Evolutionary conservation across 371 early-diverging fungal genomes (phyloP).

Genomic region (Lichtheimia hyalospora): DNA sequence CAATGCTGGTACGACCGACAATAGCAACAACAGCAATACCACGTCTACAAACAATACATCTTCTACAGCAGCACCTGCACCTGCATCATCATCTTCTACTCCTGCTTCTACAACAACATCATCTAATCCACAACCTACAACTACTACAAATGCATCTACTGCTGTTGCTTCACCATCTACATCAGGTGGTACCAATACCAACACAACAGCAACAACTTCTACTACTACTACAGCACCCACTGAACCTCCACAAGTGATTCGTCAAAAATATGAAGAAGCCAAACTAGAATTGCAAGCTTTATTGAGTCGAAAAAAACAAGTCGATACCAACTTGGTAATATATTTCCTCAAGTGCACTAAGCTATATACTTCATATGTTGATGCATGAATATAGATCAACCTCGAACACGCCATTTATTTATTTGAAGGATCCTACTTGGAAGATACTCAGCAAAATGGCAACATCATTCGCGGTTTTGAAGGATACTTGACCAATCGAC

Average conservation of each 20-base stretch:
- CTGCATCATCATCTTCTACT: not conserved
- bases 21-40: too few species aligned
- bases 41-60: not conserved
- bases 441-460: slow-evolving; percentile 78
- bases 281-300: slow-evolving; percentile 58
- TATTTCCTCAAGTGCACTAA: too few species aligned
- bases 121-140: not conserved
- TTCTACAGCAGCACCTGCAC: not conserved
- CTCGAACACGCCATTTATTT: slow-evolving; percentile 76
- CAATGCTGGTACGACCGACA: too few species aligned
- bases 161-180: slow-evolving; percentile 7
- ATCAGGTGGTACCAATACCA: slow-evolving; percentile 4
- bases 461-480: slow-evolving; percentile 86
- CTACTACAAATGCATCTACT: not conserved
- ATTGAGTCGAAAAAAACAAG: slow-evolving; percentile 59
- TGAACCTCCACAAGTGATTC: slow-evolving; percentile 49
- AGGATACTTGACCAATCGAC: slow-evolving; percentile 62
- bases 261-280: slow-evolving; percentile 62
- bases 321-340: slow-evolving; percentile 60
- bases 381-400: slow-evolving; percentile 29
- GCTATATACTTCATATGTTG: not conserved
- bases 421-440: slow-evolving; percentile 81
- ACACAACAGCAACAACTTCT: slow-evolving; percentile 3
- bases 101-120: not conserved
- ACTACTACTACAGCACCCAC: slow-evolving; percentile 5